A percentile compares a stretch with the other conserved stretches of the same genome.
These are phyloP conservation scores for Uronychia binucleata DNA, from an alignment of 73 alveolate genomes.

Conservation along the genomic window DNA sequence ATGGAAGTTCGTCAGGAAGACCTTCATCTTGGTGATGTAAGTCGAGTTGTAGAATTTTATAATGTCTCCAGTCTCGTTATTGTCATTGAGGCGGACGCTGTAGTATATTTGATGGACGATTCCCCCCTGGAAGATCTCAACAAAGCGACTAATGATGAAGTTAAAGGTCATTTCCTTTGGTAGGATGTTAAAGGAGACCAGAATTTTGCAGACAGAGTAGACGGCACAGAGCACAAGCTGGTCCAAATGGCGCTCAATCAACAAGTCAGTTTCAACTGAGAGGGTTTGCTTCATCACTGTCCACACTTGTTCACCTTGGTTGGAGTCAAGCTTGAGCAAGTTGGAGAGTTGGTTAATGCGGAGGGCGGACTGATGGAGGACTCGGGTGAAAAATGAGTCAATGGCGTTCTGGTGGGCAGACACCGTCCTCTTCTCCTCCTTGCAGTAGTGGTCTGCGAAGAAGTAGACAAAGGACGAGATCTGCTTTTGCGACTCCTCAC, in stretches of 20 bases:
- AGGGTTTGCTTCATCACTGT: conserved; percentile 56
- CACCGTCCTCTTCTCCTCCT: no score
- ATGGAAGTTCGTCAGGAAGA: conserved; percentile 8
- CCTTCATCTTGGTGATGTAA: conserved; percentile 58
- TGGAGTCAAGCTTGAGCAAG: conserved; percentile 26
- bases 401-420: no score
- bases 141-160: conserved; percentile 40
- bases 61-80: conserved; percentile 26
- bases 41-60: conserved; percentile 58
- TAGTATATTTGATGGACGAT: conserved; percentile 31
- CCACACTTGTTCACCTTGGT: conserved; percentile 59
- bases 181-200: neutral
- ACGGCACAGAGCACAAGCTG: conserved; percentile 67
- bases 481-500: neutral
- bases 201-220: conserved; percentile 67
- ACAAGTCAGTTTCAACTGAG: conserved; percentile 47
- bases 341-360: conserved; percentile 48
- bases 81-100: conserved; percentile 7
- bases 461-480: neutral
- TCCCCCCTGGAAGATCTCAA: conserved; percentile 18
- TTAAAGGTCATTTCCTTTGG: conserved; percentile 4
- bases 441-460: neutral
- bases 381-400: conserved; percentile 67
- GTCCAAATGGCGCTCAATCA: conserved; percentile 63
- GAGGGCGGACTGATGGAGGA: conserved; percentile 57